Evolutionary conservation across 2,329 filamentous ascomycete species (phyloP).

Genomic region (Pseudogymnoascus sp.): DNA sequence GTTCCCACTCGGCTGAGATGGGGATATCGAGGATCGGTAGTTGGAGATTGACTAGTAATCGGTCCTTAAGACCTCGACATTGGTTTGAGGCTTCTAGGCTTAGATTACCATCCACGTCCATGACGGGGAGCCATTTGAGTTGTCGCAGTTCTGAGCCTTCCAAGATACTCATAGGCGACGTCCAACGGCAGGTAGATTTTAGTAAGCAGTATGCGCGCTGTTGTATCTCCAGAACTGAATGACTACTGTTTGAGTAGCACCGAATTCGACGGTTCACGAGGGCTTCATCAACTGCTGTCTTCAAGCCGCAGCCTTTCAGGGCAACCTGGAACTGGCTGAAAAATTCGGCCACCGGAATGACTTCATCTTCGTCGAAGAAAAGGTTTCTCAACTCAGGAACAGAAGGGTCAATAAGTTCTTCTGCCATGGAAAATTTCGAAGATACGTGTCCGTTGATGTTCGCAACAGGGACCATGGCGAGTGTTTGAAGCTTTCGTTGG

Average conservation of each 20-base stretch:
- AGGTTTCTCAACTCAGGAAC: slow-evolving; percentile 12
- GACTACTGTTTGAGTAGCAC: slow-evolving; percentile 13
- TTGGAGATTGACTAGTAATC: slow-evolving; percentile 15
- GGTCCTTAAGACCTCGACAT: slow-evolving; percentile 17
- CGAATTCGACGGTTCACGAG: slow-evolving; percentile 15
- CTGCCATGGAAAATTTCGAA: slow-evolving; percentile 16
- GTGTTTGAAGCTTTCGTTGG: slow-evolving; percentile 13
- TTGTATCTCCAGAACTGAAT: slow-evolving; percentile 9
- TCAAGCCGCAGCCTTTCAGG: slow-evolving; percentile 20
- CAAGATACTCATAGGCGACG: background rate
- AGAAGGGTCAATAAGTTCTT: slow-evolving; percentile 19
- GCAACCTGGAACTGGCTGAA: slow-evolving; percentile 14
- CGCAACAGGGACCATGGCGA: slow-evolving; percentile 19
- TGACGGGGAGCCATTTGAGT: background rate
- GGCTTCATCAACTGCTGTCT: slow-evolving; percentile 17
- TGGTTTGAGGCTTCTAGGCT: slow-evolving; percentile 14
- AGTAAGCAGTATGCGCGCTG: background rate
- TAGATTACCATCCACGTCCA: background rate
- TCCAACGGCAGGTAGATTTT: background rate
- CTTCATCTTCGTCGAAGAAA: slow-evolving; percentile 25
- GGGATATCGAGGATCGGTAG: slow-evolving; percentile 14
- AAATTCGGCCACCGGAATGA: slow-evolving; percentile 18
- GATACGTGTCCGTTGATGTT: slow-evolving; percentile 13
- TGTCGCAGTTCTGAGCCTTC: background rate
- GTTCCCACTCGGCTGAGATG: slow-evolving; percentile 15